Evolutionary conservation across 169 alveolate species (phyloP).

Genomic region (Eimeria acervulina): DNA sequence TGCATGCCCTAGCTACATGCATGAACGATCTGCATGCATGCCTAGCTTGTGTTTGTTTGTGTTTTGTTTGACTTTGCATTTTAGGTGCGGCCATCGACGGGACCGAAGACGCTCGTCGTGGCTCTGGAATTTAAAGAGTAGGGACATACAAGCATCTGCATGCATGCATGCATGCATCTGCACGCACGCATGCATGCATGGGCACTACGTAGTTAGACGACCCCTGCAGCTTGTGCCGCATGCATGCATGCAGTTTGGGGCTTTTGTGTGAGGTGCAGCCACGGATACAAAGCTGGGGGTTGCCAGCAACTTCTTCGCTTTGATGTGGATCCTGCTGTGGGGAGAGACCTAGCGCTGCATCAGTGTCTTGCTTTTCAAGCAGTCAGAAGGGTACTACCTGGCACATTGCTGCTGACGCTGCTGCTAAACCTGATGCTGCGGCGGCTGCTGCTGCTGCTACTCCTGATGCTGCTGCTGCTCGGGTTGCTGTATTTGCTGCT

Average conservation of each 20-base stretch:
- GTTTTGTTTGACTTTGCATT: too few relatives aligned
- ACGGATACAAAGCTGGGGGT: conserved; percentile 19
- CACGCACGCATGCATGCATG: too few relatives aligned
- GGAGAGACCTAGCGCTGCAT: conserved; percentile 69
- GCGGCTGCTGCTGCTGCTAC: too few relatives aligned
- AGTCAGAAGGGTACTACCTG: neutral
- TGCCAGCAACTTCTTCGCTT: conserved; percentile 62
- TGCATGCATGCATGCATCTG: too few relatives aligned
- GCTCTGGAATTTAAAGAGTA: conserved; percentile 28
- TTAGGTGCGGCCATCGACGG: conserved; percentile 58
- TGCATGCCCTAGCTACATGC: too few relatives aligned
- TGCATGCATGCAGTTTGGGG: conserved; percentile 14
- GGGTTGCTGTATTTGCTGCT: too few relatives aligned
- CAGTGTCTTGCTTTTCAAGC: conserved; percentile 70
- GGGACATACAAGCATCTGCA: too few relatives aligned
- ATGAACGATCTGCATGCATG: too few relatives aligned
- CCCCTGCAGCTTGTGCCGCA: too few relatives aligned
- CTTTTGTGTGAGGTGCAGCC: neutral
- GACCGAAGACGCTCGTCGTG: conserved; percentile 50
- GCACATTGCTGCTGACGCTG: neutral
- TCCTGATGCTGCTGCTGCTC: too few relatives aligned
- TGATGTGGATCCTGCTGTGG: conserved; percentile 79
- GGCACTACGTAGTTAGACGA: too few relatives aligned
- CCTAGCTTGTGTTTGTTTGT: neutral
- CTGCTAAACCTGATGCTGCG: neutral